Evolutionary conservation across 768 basidiomycete genomes (phyloP).

Genomic region (Pulveroboletus sp.): DNA sequence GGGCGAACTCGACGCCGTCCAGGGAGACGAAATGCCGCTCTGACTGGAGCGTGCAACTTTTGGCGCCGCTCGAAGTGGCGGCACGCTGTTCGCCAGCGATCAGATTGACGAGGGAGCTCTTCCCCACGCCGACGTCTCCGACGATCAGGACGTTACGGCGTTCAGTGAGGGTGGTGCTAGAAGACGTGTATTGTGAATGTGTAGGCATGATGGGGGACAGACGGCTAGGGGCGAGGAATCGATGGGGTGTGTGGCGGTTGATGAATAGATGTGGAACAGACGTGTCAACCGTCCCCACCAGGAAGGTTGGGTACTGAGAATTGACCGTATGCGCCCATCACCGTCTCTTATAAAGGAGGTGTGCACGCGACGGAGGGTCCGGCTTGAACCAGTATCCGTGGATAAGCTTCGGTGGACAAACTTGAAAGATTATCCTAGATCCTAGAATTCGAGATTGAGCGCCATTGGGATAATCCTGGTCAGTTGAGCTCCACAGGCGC

Average conservation of each 20-base stretch:
- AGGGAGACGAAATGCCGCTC: constrained; percentile 18
- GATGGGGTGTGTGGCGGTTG: neutral
- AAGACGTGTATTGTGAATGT: constrained; percentile 10
- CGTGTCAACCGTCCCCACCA: neutral
- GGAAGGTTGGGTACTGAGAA: neutral
- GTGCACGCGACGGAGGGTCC: constrained; percentile 2
- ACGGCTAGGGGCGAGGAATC: neutral
- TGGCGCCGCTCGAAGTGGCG: constrained; percentile 26
- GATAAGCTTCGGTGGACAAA: too few species aligned
- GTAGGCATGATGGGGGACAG: constrained; percentile 8
- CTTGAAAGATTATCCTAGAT: too few species aligned
- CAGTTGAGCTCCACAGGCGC: too few species aligned
- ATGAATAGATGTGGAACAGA: neutral
- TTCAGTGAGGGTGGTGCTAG: constrained; percentile 12
- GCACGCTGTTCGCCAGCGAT: constrained; percentile 28
- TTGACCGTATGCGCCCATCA: too few species aligned
- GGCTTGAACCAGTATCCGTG: too few species aligned
- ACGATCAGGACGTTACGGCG: constrained; percentile 27
- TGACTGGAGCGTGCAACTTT: constrained; percentile 36
- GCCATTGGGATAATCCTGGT: too few species aligned
- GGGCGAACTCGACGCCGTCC: constrained; percentile 15
- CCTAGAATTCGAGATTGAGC: too few species aligned
- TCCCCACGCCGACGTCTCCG: constrained; percentile 31
- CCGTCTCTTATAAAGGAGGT: constrained; percentile 5
- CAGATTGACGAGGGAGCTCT: constrained; percentile 43